These are phyloP conservation scores for Oryza officinalis DNA, from an alignment of 176 grass and related monocot genomes.

Conservation along the genomic window DNA sequence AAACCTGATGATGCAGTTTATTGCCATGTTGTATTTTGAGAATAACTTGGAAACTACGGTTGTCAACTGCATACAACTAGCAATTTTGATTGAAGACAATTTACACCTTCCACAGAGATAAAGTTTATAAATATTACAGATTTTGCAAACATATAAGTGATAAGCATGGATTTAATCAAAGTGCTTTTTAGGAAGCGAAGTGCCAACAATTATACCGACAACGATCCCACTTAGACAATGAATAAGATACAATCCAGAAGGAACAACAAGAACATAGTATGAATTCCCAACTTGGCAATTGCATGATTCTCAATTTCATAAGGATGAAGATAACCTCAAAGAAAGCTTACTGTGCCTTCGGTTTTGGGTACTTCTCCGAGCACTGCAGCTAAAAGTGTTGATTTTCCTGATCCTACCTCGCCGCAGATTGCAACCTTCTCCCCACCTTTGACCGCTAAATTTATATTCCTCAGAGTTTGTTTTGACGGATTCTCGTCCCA, in stretches of 20 bases:
- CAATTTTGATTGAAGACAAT: background rate
- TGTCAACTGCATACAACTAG: background rate
- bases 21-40: background rate
- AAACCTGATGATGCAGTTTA: background rate
- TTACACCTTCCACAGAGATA: background rate
- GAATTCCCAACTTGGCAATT: background rate
- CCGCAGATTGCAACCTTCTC: conserved; percentile 92
- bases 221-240: background rate
- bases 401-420: conserved; percentile 97
- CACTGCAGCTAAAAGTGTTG: conserved; percentile 81
- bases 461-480: conserved; percentile 68
- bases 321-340: conserved; percentile 1
- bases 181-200: background rate
- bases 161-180: background rate
- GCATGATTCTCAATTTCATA: background rate
- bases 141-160: background rate
- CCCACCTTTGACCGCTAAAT: conserved; percentile 60
- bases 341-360: conserved; percentile 64
- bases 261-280: background rate
- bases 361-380: conserved; percentile 76
- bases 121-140: background rate
- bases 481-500: conserved; percentile 68
- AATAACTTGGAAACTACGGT: background rate
- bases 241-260: background rate
- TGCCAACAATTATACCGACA: background rate